These are phyloP conservation scores for Yamadazyma pseudoaaseri DNA, from an alignment of 1,139 yeast genomes.

Conservation along the genomic window DNA sequence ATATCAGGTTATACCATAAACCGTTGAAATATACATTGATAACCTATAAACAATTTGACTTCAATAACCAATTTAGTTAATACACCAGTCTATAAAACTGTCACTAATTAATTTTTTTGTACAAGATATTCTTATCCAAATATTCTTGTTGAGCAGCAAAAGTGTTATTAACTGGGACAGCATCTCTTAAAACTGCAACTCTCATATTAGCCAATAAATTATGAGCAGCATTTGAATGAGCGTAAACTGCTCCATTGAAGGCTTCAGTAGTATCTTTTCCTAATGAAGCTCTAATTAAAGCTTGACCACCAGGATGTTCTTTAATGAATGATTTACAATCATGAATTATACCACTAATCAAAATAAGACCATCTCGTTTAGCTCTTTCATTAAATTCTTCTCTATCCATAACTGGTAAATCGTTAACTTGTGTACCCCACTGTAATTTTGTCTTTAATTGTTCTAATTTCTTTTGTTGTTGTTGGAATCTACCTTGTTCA, in stretches of 20 bases:
- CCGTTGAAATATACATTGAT: too few relatives aligned
- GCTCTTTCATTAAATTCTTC: slow-evolving; percentile 74
- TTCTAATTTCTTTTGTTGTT: slow-evolving; percentile 93
- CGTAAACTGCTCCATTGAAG: slow-evolving; percentile 96
- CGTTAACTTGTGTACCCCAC: slow-evolving; percentile 90
- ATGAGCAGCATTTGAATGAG: slow-evolving; percentile 97
- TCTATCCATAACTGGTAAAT: slow-evolving; percentile 90
- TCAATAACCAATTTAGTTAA: background rate
- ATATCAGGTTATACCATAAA: too few relatives aligned
- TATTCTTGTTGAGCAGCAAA: slow-evolving; percentile 51
- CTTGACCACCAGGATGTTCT: slow-evolving; percentile 98
- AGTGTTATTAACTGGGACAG: slow-evolving; percentile 52
- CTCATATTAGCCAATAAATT: slow-evolving; percentile 94
- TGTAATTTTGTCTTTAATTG: slow-evolving; percentile 71
- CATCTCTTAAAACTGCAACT: slow-evolving; percentile 83
- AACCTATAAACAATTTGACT: background rate
- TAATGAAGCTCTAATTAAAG: slow-evolving; percentile 77
- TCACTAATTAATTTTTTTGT: slow-evolving; percentile 7
- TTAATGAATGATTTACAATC: slow-evolving; percentile 81
- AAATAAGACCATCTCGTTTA: slow-evolving; percentile 57
- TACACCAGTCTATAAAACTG: background rate
- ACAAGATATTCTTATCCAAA: slow-evolving; percentile 33
- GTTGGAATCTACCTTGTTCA: slow-evolving; percentile 94
- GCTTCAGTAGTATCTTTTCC: slow-evolving; percentile 98
- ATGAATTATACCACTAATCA: slow-evolving; percentile 93